These are phyloP conservation scores for Phytophthora ohioensis DNA, from an alignment of 352 stramenopile species.

Conservation along the genomic window DNA sequence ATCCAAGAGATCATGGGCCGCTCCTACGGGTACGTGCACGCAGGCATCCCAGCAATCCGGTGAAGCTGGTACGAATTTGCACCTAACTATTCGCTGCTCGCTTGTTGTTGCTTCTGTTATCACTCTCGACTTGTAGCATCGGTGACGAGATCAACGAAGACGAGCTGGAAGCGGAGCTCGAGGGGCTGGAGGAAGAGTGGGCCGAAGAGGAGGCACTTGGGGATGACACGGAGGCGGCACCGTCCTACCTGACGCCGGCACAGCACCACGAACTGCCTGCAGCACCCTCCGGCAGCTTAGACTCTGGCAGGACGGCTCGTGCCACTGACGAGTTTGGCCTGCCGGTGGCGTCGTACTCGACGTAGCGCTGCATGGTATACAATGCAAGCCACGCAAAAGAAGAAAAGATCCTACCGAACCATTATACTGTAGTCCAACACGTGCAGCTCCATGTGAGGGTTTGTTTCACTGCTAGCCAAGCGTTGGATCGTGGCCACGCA, in stretches of 20 bases:
- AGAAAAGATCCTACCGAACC: not conserved
- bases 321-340: slow-evolving; percentile 82
- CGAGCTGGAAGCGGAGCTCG: slow-evolving; percentile 95
- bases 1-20: slow-evolving; percentile 97
- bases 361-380: slow-evolving; percentile 12
- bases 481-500: slow-evolving; percentile 14
- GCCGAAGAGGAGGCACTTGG: slow-evolving; percentile 71
- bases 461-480: not conserved
- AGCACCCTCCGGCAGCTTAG: slow-evolving; percentile 57
- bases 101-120: not conserved
- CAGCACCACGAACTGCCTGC: slow-evolving; percentile 68
- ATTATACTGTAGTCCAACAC: not conserved
- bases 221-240: slow-evolving; percentile 53
- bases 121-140: slow-evolving; percentile 58
- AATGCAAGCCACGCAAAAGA: not conserved
- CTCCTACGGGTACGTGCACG: slow-evolving; percentile 90
- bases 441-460: not conserved
- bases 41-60: not conserved
- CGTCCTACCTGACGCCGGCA: slow-evolving; percentile 69
- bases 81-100: not conserved
- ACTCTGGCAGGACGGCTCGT: slow-evolving; percentile 34
- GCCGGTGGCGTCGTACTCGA: slow-evolving; percentile 56
- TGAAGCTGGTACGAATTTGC: not conserved
- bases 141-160: slow-evolving; percentile 95
- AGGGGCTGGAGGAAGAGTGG: slow-evolving; percentile 94